Evolutionary conservation across 2,329 filamentous ascomycete species (phyloP).

Genomic region (Colletotrichum caudatum): DNA sequence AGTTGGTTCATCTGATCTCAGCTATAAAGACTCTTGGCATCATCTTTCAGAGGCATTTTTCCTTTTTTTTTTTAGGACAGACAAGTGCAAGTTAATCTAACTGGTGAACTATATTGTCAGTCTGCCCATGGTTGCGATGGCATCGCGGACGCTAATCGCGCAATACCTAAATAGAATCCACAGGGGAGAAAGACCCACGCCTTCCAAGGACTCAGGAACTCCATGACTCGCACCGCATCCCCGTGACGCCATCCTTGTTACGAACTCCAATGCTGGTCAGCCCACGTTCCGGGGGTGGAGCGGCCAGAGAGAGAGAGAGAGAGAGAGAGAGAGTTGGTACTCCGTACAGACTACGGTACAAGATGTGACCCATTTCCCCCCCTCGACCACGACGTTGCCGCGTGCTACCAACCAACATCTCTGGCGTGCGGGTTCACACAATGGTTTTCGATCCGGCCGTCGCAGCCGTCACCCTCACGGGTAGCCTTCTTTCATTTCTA

Average conservation of each 20-base stretch:
- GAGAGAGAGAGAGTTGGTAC: not conserved
- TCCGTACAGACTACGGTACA: slow-evolving; percentile 27
- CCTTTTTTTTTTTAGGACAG: not conserved
- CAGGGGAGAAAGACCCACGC: slow-evolving; percentile 37
- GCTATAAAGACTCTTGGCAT: not conserved
- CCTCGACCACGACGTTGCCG: slow-evolving; percentile 11
- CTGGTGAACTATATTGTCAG: not conserved
- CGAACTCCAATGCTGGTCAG: slow-evolving; percentile 23
- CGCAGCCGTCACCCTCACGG: slow-evolving; percentile 37
- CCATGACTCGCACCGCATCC: slow-evolving; percentile 37
- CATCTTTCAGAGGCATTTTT: not conserved
- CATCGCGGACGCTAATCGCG: slow-evolving; percentile 31
- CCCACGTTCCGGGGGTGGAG: slow-evolving; percentile 5
- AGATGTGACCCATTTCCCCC: slow-evolving; percentile 37
- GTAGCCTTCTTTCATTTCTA: slow-evolving; percentile 37
- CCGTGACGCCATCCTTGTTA: slow-evolving; percentile 34
- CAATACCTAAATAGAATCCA: slow-evolving; percentile 35
- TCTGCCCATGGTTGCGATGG: slow-evolving; percentile 22
- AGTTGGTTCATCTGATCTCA: not conserved
- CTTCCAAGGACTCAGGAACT: slow-evolving; percentile 13
- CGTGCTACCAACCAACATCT: slow-evolving; percentile 33
- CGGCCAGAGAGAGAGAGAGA: not conserved
- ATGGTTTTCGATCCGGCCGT: slow-evolving; percentile 40
- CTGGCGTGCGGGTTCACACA: slow-evolving; percentile 40
- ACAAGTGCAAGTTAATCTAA: not conserved